Evolutionary conservation across 2,329 filamentous ascomycete species (phyloP).

Genomic region (Bipolaris bicolor): DNA sequence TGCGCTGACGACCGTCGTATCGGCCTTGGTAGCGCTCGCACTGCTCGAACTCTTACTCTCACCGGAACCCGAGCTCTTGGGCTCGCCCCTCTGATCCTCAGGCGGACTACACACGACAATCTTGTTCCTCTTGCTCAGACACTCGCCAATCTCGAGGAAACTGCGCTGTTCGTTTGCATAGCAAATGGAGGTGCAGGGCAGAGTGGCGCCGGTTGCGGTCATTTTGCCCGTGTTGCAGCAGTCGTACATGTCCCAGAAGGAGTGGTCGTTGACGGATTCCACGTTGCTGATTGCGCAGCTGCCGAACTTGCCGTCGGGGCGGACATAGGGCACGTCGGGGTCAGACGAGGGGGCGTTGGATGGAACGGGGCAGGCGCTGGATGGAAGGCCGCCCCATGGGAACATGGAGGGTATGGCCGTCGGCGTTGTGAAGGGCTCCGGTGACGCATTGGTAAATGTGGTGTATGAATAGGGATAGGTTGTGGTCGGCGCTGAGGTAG

Average conservation of each 20-base stretch:
- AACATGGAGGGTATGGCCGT: conserved; percentile 20
- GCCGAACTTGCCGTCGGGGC: conserved; percentile 6
- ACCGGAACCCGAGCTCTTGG: not conserved
- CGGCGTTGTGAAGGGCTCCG: conserved; percentile 15
- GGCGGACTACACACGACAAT: conserved; percentile 23
- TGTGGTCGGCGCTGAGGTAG: conserved; percentile 14
- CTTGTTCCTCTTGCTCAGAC: conserved; percentile 25
- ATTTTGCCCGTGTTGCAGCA: conserved; percentile 23
- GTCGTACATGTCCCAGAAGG: conserved; percentile 32
- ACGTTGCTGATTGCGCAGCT: conserved; percentile 31
- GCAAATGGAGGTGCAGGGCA: conserved; percentile 23
- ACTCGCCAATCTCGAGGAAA: conserved; percentile 29
- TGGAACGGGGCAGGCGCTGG: conserved; percentile 9
- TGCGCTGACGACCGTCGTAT: not conserved
- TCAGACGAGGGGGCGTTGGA: conserved; percentile 7
- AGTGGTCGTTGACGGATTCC: conserved; percentile 25
- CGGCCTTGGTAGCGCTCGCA: not conserved
- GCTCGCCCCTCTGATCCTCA: conserved; percentile 10
- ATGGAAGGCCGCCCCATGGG: conserved; percentile 14
- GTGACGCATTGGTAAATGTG: conserved; percentile 20
- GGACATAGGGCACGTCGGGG: conserved; percentile 12
- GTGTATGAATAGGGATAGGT: conserved; percentile 22
- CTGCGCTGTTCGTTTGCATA: conserved; percentile 6
- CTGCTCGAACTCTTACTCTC: not conserved
- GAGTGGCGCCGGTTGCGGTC: conserved; percentile 8